Percentiles rank a stretch among this genome's conserved stretches.
phyloP scores from a whole-genome alignment of 441 rosid genomes.

The Erysimum cheiri region DNA sequence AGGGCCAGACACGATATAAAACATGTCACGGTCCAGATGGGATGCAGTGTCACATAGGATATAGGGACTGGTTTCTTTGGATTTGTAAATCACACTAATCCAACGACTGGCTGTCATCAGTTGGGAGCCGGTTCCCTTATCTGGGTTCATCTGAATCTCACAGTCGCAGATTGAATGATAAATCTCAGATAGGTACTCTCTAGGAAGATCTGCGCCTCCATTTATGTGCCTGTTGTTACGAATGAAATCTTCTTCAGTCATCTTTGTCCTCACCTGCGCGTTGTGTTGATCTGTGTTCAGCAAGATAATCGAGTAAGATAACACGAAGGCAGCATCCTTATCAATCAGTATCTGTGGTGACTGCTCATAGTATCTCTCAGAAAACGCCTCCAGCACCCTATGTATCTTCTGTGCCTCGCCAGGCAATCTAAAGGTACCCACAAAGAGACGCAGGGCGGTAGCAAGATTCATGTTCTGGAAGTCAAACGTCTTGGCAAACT shows the following conservation, averaged over 20 bases:
- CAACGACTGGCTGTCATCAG: constrained; percentile 73
- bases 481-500: constrained; percentile 93
- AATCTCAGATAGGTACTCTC: constrained; percentile 82
- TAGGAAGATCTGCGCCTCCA: constrained; percentile 93
- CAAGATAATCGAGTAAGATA: constrained; percentile 92
- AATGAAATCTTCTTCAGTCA: constrained; percentile 96
- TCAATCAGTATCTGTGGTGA: constrained; percentile 77
- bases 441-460: constrained; percentile 84
- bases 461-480: constrained; percentile 87
- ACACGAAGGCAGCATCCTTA: constrained; percentile 89
- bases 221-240: constrained; percentile 87
- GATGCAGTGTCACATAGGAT: constrained; percentile 62
- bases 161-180: constrained; percentile 85
- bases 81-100: constrained; percentile 73
- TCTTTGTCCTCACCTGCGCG: constrained; percentile 90
- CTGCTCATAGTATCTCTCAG: constrained; percentile 97
- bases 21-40: constrained; percentile 70
- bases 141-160: constrained; percentile 87
- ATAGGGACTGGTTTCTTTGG: constrained; percentile 65
- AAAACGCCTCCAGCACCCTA: constrained; percentile 95
- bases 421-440: constrained; percentile 92
- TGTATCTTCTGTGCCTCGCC: constrained; percentile 99
- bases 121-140: constrained; percentile 64
- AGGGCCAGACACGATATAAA: constrained; percentile 68
- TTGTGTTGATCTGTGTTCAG: constrained; percentile 98